Evolutionary conservation across 2,329 filamentous ascomycete species (phyloP).

Genomic region (Apiospora saccharicola): DNA sequence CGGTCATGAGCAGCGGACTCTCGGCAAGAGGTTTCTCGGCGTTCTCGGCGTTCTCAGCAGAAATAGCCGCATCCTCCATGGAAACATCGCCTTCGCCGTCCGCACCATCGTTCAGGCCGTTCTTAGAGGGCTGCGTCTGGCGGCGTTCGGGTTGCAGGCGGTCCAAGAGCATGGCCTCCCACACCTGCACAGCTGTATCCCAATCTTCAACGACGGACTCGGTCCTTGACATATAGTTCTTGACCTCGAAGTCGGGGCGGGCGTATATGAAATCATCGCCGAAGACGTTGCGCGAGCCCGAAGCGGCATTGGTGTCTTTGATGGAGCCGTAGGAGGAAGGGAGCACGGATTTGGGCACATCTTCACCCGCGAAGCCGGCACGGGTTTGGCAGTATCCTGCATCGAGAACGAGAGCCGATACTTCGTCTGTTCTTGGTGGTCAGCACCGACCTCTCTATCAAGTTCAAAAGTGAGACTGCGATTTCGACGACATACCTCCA

Average conservation of each 20-base stretch:
- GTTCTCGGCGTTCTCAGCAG: conserved; percentile 48
- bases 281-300: conserved; percentile 67
- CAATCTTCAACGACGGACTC: conserved; percentile 96
- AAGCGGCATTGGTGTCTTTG: conserved; percentile 50
- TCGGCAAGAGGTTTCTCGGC: conserved; percentile 86
- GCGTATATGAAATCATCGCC: conserved; percentile 92
- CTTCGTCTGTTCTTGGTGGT: conserved; percentile 74
- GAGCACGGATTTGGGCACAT: conserved; percentile 91
- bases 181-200: conserved; percentile 88
- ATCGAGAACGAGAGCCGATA: conserved; percentile 95
- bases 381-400: conserved; percentile 90
- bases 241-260: conserved; percentile 78
- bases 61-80: conserved; percentile 55
- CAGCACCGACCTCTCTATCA: conserved; percentile 19
- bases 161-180: conserved; percentile 92
- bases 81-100: conserved; percentile 68
- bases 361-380: conserved; percentile 96
- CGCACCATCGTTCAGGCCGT: conserved; percentile 78
- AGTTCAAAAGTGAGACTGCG: neutral
- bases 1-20: conserved; percentile 90
- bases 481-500: conserved; percentile 55
- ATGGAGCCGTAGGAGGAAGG: conserved; percentile 85
- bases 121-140: conserved; percentile 70
- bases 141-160: conserved; percentile 81
- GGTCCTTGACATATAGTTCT: conserved; percentile 83